Evolutionary conservation across 2,329 filamentous ascomycete genomes (phyloP).

Genomic region (Diaporthe sp.): DNA sequence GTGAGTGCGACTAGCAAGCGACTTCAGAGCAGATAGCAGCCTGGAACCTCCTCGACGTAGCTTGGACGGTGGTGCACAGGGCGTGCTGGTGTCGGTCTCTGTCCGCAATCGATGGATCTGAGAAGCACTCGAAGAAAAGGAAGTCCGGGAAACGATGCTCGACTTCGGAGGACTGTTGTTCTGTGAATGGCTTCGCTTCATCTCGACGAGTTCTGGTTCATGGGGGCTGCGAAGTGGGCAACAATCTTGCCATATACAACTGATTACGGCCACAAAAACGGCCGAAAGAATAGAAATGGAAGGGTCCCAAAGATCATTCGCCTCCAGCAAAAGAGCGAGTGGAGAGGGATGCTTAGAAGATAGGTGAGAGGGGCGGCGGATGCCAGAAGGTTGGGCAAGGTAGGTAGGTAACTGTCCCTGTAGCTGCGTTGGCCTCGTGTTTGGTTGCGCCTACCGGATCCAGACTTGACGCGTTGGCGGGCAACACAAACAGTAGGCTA

Average conservation of each 20-base stretch:
- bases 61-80: constrained; percentile 46
- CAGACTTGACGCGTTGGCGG: not conserved
- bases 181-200: constrained; percentile 33
- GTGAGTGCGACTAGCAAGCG: constrained; percentile 37
- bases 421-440: not conserved
- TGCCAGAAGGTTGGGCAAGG: not conserved
- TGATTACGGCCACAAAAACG: not conserved
- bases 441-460: constrained; percentile 10
- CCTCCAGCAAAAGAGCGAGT: constrained; percentile 28
- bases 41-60: constrained; percentile 52
- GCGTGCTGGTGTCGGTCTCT: constrained; percentile 28
- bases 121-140: constrained; percentile 9
- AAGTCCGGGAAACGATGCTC: constrained; percentile 21
- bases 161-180: constrained; percentile 21
- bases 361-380: constrained; percentile 32
- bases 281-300: constrained; percentile 16
- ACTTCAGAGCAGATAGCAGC: constrained; percentile 52
- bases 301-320: constrained; percentile 6
- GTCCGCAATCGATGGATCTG: not conserved
- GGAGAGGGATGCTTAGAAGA: constrained; percentile 10
- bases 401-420: not conserved
- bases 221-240: not conserved
- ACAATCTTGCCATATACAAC: not conserved
- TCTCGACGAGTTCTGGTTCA: constrained; percentile 24
- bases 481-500: not conserved